Percentiles rank a stretch among this genome's conserved stretches.
Evolutionary conservation across 305 asterid species (phyloP).

Genomic region (Petunia hybrid): DNA sequence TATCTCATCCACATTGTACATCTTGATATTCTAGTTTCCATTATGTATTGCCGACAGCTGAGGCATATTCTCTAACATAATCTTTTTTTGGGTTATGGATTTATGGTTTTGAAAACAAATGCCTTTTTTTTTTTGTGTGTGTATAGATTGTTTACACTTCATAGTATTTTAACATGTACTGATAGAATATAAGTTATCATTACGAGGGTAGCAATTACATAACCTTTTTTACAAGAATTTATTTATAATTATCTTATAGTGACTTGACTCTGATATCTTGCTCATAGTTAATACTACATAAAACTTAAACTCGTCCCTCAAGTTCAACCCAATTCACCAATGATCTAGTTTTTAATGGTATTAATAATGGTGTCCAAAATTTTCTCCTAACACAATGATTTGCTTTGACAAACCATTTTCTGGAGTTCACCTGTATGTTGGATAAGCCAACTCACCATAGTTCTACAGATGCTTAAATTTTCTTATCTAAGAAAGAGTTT

Average conservation of each 20-base stretch:
- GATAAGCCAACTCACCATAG: neutral
- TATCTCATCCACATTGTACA: constrained; percentile 9
- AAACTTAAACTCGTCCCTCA: too few species aligned
- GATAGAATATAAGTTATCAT: too few species aligned
- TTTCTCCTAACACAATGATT: neutral
- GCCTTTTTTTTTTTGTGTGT: neutral
- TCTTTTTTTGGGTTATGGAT: constrained; percentile 2
- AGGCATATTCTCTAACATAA: neutral
- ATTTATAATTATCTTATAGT: too few species aligned
- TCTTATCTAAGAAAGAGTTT: neutral
- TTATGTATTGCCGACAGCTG: neutral
- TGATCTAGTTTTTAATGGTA: neutral
- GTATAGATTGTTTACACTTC: too few species aligned
- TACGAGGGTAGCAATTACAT: too few species aligned
- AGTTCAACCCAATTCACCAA: neutral
- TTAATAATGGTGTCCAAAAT: neutral
- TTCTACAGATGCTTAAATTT: neutral
- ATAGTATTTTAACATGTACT: too few species aligned
- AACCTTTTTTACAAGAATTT: too few species aligned
- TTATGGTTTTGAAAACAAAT: neutral
- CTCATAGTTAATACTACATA: too few species aligned
- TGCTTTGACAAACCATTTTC: neutral
- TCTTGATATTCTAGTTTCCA: neutral
- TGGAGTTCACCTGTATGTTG: neutral
- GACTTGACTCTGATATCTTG: too few species aligned